These are phyloP conservation scores for Podila horticola DNA, from an alignment of 192 early-diverging fungal genomes.

Conservation along the genomic window DNA sequence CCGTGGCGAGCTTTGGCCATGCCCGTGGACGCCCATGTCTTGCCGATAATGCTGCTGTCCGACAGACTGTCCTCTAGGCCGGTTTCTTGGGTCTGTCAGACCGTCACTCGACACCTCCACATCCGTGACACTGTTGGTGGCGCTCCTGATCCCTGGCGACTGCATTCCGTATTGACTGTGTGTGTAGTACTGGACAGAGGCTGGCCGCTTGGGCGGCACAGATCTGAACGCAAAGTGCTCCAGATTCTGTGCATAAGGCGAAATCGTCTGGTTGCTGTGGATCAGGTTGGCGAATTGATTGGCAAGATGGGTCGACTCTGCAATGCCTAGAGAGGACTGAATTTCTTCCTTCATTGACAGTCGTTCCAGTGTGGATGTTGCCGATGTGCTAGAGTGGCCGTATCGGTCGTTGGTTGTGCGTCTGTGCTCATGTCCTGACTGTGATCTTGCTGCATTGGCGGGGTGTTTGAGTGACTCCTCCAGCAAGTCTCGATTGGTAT, in stretches of 20 bases:
- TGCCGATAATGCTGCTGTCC: slow-evolving; percentile 3
- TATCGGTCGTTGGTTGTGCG: slow-evolving; percentile 7
- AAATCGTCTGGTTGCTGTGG: slow-evolving; percentile 87
- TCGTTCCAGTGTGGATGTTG: slow-evolving; percentile 10
- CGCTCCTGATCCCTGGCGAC: slow-evolving; percentile 24
- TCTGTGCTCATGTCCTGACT: background rate
- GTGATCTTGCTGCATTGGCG: background rate
- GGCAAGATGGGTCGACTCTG: slow-evolving; percentile 76
- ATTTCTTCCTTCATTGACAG: slow-evolving; percentile 15
- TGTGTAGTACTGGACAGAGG: slow-evolving; percentile 39
- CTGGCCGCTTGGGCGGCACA: slow-evolving; percentile 50
- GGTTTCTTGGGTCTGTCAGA: slow-evolving; percentile 3
- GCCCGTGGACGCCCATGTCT: slow-evolving; percentile 2
- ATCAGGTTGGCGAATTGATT: slow-evolving; percentile 89
- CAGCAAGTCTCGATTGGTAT: slow-evolving; percentile 27
- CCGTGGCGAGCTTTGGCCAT: slow-evolving; percentile 35
- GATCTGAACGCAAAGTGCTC: slow-evolving; percentile 86
- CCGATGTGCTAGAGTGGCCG: background rate
- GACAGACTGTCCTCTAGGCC: slow-evolving; percentile 7
- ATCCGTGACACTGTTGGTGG: slow-evolving; percentile 13
- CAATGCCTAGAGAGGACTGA: slow-evolving; percentile 17
- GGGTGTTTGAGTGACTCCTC: slow-evolving; percentile 40
- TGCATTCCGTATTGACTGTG: slow-evolving; percentile 1
- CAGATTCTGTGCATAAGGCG: slow-evolving; percentile 81
- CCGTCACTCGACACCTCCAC: slow-evolving; percentile 18